Base-by-base conservation (phyloP, 2,329 filamentous ascomycete species). In the Berkeleyomyces basicola region DNA sequence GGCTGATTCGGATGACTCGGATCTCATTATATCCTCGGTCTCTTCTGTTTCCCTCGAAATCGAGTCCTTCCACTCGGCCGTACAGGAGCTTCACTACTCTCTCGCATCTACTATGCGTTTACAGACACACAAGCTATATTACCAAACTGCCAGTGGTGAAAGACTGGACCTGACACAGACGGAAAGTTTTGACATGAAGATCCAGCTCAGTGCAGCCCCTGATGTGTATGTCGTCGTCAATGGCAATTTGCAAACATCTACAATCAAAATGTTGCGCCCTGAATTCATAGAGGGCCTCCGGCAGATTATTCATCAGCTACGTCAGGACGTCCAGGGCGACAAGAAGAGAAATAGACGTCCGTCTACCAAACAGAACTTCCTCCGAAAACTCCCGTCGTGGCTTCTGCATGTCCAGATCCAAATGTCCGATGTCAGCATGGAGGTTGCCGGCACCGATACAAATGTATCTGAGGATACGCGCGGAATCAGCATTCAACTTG, bases 281-380 rank as follows among this genome's bases (percentile, higher is more conserved):
- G 93, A 99, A 70, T 96, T 99, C 64, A 93, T 86, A 61, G 87
- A 95, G 69, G 95, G 93, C 31, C 79, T 99, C 40, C 88, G 88
- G 33, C 90, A 97, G 71, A 96, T 99, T 66, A 83, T 96, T 11
- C 83, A 84, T 49, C 90, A 97, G 70, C 79, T 96, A 61, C 83
- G 86, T 53, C 83, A 82, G 39, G 83, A 88, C 65, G 80, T 87
- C 7, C 80, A 86, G 66, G 81, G 46, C 9, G 11, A 58, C 10
- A 59, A 55, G 55, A 60, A 31, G 5, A 61, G 23, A n/a, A 64
- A 57, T n/a, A 85, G 82, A 70, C 75, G 80, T 44, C 72, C 71
- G 3, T 71, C 71, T 46, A 75, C 76, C n/a, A 80, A 81, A 59
- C 78, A 77, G 40, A 91, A 87, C 69, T 84, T 95, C 66, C 71